Base-by-base conservation (phyloP, 129 eudicot species). In the Tanacetum coccineum region DNA sequence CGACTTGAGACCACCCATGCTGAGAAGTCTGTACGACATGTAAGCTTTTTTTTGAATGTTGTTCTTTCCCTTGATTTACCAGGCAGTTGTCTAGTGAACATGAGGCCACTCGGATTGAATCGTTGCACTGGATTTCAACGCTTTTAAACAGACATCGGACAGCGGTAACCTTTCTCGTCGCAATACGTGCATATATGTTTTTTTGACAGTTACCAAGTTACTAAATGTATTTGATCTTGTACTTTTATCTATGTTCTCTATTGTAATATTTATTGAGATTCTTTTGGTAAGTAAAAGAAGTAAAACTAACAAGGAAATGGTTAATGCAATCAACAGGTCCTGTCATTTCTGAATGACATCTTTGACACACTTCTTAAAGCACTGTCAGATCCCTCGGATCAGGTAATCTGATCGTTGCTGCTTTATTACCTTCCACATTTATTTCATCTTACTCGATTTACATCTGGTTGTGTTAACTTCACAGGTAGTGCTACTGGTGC, bases 61-160 rank as follows among this genome's bases (percentile, higher is more conserved):
- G 44, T 68, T 63, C 53, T 56, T 68, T 52, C 44, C 40, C 71
- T 75, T 54, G 17, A 59, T 69, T 53, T 77, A 19, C 52, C 87
- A 93, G 99, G 80, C 96, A 89, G 78, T 81, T 93, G 74, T 82
- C 95, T 44, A 93, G 90, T 81, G 95, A 93, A 77, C 81, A 85
- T 84, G 99, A 89, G 85, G 99, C 99, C 44, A 89, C 99, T 56
- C 93, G 99, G 61, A 94, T 89, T 45, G 99, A 94, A 79, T 87
- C 99, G 51, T 72, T 94, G 81, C 93, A 94, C 72, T 94, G 99
- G 99, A 84, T 94, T 80, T 87, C 90, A 70, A 83, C 90, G 66
- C 95, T 94, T 67, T 60, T 94, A 67, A 82, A 85, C 66, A 89
- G 91, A 77, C 94, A 94, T 66, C 85, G 99, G 14, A 59, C 70